Evolutionary conservation across 1,284 basidiomycete species (phyloP).

Genomic region (Cronartium ribicola): DNA sequence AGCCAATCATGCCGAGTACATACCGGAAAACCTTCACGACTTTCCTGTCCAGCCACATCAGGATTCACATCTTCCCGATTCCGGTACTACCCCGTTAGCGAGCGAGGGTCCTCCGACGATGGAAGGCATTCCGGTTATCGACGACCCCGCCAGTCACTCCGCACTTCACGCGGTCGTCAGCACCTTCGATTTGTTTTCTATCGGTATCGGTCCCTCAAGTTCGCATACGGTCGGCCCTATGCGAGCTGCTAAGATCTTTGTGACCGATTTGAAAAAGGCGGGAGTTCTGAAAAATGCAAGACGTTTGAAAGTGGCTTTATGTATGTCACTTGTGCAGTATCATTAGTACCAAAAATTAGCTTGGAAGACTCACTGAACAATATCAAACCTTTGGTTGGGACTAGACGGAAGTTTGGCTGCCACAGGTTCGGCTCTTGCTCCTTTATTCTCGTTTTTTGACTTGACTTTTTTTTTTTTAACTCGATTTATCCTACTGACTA

Average conservation of each 20-base stretch:
- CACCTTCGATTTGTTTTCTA: slow-evolving; percentile 51
- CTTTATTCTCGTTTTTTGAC: neutral
- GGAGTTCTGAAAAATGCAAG: slow-evolving; percentile 47
- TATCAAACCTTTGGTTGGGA: neutral
- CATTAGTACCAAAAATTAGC: too few relatives aligned
- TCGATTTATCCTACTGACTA: neutral
- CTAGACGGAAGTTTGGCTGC: slow-evolving; percentile 50
- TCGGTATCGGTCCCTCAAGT: slow-evolving; percentile 49
- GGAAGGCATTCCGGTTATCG: neutral
- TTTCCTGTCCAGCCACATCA: neutral
- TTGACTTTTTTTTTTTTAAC: neutral
- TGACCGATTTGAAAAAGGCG: slow-evolving; percentile 48
- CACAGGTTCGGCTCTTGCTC: slow-evolving; percentile 45
- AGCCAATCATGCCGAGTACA: neutral
- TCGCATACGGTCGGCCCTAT: slow-evolving; percentile 51
- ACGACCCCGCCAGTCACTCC: slow-evolving; percentile 1
- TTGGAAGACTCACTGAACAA: too few relatives aligned
- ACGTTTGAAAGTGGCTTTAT: slow-evolving; percentile 50
- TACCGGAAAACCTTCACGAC: neutral
- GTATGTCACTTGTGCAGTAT: neutral
- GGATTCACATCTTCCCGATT: neutral
- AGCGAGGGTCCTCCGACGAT: too few relatives aligned
- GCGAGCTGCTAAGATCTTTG: slow-evolving; percentile 51
- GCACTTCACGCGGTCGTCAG: slow-evolving; percentile 50
- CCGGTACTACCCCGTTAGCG: too few relatives aligned